Percentiles rank a stretch among this genome's conserved stretches.
Conservation (phyloP, 495 filamentous ascomycete species). For the Neurospora sp. region DNA sequence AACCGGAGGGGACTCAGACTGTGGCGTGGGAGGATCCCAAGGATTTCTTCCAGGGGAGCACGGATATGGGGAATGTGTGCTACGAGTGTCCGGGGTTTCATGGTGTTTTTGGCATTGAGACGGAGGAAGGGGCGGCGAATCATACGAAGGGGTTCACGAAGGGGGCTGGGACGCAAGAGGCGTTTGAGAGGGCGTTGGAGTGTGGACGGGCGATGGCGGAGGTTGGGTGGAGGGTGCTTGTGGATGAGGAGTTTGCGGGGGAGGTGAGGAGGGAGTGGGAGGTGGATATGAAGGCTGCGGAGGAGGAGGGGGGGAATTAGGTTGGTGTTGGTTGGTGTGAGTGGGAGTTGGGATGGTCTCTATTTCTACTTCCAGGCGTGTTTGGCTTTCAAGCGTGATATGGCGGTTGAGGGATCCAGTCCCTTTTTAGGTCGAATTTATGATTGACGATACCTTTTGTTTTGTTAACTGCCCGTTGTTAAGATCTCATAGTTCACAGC, state of each 20-base stretch:
- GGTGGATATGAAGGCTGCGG: conserved; percentile 22
- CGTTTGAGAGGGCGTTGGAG: conserved; percentile 33
- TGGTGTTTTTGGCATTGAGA: conserved; percentile 42
- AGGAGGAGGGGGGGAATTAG: conserved; percentile 12
- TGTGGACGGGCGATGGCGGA: conserved; percentile 49
- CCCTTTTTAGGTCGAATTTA: background rate
- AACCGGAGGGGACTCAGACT: background rate
- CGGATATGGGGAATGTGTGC: conserved; percentile 46
- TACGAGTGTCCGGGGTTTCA: conserved; percentile 50
- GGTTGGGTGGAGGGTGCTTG: conserved; percentile 38
- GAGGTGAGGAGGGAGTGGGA: conserved; percentile 31
- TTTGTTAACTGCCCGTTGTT: background rate
- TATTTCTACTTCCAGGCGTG: background rate
- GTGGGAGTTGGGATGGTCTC: background rate
- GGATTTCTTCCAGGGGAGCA: conserved; percentile 33
- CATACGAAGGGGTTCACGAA: conserved; percentile 46
- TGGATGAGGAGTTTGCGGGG: conserved; percentile 37
- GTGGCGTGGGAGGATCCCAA: conserved; percentile 28
- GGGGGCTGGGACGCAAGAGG: conserved; percentile 40
- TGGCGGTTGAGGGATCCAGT: background rate
- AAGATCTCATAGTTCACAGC: background rate
- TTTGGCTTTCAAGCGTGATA: background rate
- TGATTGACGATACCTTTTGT: background rate
- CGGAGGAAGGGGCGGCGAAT: conserved; percentile 36
- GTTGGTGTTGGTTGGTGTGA: background rate